Evolutionary conservation across 2,329 filamentous ascomycete species (phyloP).

Genomic region (Fusarium musae): DNA sequence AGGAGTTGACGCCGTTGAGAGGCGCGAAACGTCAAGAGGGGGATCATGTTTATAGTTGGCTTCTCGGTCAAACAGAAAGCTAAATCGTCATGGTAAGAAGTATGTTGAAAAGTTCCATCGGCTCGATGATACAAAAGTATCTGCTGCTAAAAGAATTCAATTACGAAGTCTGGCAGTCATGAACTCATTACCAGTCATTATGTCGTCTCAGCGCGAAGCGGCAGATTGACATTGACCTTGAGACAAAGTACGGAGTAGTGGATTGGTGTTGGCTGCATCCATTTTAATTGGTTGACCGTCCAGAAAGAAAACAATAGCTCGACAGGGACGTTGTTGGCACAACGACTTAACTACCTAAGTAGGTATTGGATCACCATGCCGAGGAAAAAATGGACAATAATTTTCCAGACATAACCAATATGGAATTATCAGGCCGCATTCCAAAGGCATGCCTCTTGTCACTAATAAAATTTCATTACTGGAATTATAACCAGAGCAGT

Average conservation of each 20-base stretch:
- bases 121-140: neutral
- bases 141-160: neutral
- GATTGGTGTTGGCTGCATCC: neutral
- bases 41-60: slow-evolving; percentile 41
- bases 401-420: neutral
- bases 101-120: neutral
- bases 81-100: neutral
- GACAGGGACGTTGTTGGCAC: slow-evolving; percentile 20
- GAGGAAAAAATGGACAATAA: neutral
- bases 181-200: neutral
- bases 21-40: slow-evolving; percentile 39
- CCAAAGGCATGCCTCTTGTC: neutral
- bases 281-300: slow-evolving; percentile 10
- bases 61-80: slow-evolving; percentile 16
- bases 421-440: neutral
- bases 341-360: slow-evolving; percentile 16
- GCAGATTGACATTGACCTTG: neutral
- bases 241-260: slow-evolving; percentile 6
- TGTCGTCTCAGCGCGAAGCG: slow-evolving; percentile 3
- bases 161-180: neutral
- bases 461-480: neutral
- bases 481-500: neutral
- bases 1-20: slow-evolving; percentile 54
- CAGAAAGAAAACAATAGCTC: slow-evolving; percentile 27
- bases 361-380: neutral